These are phyloP conservation scores for Cryptococcus hybrid DNA, from an alignment of 1,284 basidiomycete species.

Conservation along the genomic window DNA sequence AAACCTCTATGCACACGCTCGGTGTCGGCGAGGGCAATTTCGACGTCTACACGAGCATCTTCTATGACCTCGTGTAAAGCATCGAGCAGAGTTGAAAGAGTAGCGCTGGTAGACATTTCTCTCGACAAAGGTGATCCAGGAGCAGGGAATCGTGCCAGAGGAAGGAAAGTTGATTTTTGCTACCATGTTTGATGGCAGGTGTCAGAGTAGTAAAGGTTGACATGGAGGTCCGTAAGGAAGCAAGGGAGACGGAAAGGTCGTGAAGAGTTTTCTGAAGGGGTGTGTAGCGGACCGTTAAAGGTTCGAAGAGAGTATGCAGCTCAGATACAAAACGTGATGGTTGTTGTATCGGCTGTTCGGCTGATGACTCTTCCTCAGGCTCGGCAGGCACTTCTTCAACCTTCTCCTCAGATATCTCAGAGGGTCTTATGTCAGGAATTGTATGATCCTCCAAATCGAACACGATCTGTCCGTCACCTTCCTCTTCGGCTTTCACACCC, in stretches of 20 bases:
- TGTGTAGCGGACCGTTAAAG: constrained; percentile 27
- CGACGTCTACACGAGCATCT: constrained; percentile 79
- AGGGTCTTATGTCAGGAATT: neutral
- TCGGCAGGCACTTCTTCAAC: neutral
- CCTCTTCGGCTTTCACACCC: constrained; percentile 14
- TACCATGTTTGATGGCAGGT: constrained; percentile 5
- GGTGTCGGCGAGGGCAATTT: constrained; percentile 78
- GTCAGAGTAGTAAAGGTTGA: constrained; percentile 11
- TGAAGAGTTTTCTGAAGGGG: constrained; percentile 43
- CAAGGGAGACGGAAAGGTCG: constrained; percentile 40
- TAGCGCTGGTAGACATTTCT: constrained; percentile 24
- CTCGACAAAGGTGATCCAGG: neutral
- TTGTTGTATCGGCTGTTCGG: constrained; percentile 4
- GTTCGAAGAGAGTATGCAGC: constrained; percentile 29
- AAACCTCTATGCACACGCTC: constrained; percentile 67
- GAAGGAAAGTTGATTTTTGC: constrained; percentile 12
- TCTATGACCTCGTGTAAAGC: constrained; percentile 75
- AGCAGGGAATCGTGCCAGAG: constrained; percentile 17
- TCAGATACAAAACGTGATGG: constrained; percentile 16
- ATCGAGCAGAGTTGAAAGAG: constrained; percentile 60
- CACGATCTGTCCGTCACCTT: constrained; percentile 10
- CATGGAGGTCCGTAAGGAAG: constrained; percentile 24
- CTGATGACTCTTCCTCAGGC: neutral
- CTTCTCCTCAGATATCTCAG: neutral
- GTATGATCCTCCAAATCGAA: constrained; percentile 10